A percentile compares a stretch with the other conserved stretches of the same genome.
These are phyloP conservation scores for Russula sp. DNA, from an alignment of 768 basidiomycete species.

Conservation along the genomic window DNA sequence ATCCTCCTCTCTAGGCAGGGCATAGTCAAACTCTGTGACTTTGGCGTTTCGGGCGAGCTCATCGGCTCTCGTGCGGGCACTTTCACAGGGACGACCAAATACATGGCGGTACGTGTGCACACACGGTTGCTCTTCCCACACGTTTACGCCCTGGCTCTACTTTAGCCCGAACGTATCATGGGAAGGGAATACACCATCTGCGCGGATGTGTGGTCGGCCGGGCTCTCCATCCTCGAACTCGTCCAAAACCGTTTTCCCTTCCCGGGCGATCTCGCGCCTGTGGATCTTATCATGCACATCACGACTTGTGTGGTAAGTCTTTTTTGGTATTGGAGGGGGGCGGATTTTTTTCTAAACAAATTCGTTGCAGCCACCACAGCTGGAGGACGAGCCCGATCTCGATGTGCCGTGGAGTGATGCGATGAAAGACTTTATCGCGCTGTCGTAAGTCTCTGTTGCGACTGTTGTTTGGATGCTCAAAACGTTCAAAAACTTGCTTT, in stretches of 20 bases:
- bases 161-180: slow-evolving; percentile 80
- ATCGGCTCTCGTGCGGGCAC: slow-evolving; percentile 81
- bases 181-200: slow-evolving; percentile 86
- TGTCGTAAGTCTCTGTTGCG: slow-evolving; percentile 48
- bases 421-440: slow-evolving; percentile 80
- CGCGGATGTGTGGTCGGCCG: slow-evolving; percentile 93
- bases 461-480: neutral
- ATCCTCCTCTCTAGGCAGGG: slow-evolving; percentile 79
- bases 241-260: slow-evolving; percentile 88
- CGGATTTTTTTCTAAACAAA: too few relatives aligned
- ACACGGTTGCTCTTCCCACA: too few relatives aligned
- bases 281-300: slow-evolving; percentile 82
- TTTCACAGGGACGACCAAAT: slow-evolving; percentile 89
- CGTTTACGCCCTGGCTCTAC: neutral
- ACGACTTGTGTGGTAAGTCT: slow-evolving; percentile 53
- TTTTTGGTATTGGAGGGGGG: neutral
- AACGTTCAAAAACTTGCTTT: neutral
- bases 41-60: slow-evolving; percentile 90
- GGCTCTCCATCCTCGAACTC: slow-evolving; percentile 83
- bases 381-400: slow-evolving; percentile 54
- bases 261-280: slow-evolving; percentile 73
- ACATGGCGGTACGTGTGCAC: slow-evolving; percentile 72
- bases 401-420: slow-evolving; percentile 51
- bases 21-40: slow-evolving; percentile 83
- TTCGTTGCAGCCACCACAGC: slow-evolving; percentile 51